phyloP scores from a whole-genome alignment of 306 rosid genomes.

The Sicyos baderoa region DNA sequence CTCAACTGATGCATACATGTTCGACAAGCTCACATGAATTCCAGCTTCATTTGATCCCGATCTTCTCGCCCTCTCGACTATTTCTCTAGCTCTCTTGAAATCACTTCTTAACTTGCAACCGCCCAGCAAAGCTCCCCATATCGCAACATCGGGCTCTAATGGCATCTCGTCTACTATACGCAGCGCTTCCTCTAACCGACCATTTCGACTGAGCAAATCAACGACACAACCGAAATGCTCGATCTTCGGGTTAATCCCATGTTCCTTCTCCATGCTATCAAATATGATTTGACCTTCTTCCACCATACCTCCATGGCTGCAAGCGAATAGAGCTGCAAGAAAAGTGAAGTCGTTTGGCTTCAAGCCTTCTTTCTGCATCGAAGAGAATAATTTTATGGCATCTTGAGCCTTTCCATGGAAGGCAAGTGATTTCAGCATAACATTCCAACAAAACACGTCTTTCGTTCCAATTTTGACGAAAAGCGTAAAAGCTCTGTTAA shows the following conservation, averaged over 20 bases:
- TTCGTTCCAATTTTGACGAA: slow-evolving; percentile 24
- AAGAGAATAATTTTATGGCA: slow-evolving; percentile 23
- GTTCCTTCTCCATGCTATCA: slow-evolving; percentile 16
- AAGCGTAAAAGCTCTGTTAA: slow-evolving; percentile 17
- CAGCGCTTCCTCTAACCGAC: slow-evolving; percentile 25
- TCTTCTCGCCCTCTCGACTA: slow-evolving; percentile 16
- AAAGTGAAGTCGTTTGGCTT: slow-evolving; percentile 25
- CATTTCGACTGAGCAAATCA: slow-evolving; percentile 27
- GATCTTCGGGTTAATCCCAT: slow-evolving; percentile 15
- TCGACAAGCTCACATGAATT: slow-evolving; percentile 24
- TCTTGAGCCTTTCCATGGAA: slow-evolving; percentile 24
- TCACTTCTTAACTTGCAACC: slow-evolving; percentile 23
- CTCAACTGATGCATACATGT: slow-evolving; percentile 23
- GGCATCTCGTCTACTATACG: slow-evolving; percentile 15
- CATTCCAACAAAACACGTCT: slow-evolving; percentile 30
- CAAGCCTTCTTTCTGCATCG: slow-evolving; percentile 23
- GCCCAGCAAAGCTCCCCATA: slow-evolving; percentile 28
- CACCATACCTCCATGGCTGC: slow-evolving; percentile 28
- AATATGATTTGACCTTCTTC: slow-evolving; percentile 27
- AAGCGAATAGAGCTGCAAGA: slow-evolving; percentile 23
- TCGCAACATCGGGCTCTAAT: slow-evolving; percentile 23
- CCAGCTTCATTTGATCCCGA: slow-evolving; percentile 19
- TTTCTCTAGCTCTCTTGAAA: slow-evolving; percentile 22
- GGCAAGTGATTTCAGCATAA: slow-evolving; percentile 23
- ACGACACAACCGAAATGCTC: slow-evolving; percentile 26